Percentiles rank a stretch among this genome's conserved stretches.
Conservation (phyloP, 1,284 basidiomycete species). For the Mycocalia duriaeana region DNA sequence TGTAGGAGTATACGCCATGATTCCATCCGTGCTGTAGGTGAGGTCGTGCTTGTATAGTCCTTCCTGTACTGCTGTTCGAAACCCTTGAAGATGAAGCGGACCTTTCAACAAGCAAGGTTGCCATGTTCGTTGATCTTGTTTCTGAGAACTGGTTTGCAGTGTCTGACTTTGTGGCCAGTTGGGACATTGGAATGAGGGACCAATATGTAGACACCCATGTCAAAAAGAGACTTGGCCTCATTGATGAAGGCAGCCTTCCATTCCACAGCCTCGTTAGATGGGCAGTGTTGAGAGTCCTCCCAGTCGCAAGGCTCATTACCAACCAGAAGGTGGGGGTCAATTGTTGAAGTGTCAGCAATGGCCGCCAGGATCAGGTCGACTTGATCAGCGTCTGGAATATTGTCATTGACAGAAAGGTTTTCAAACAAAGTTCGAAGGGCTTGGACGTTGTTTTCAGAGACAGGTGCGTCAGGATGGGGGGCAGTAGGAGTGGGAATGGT, state of each 20-base stretch:
- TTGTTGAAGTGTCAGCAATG: not conserved
- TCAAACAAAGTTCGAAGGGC: not conserved
- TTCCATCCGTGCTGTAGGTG: slow-evolving; percentile 34
- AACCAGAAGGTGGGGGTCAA: not conserved
- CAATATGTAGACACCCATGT: slow-evolving; percentile 23
- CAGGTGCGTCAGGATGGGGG: too few relatives aligned
- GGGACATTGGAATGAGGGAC: slow-evolving; percentile 19
- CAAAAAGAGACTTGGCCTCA: slow-evolving; percentile 16
- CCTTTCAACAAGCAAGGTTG: slow-evolving; percentile 28
- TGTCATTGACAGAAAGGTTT: not conserved
- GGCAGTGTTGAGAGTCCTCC: slow-evolving; percentile 1
- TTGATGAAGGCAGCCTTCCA: slow-evolving; percentile 9
- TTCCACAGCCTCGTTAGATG: not conserved
- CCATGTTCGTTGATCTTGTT: slow-evolving; percentile 29
- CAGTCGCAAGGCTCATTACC: not conserved
- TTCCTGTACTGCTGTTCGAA: slow-evolving; percentile 34
- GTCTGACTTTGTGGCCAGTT: slow-evolving; percentile 13
- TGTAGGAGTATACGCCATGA: slow-evolving; percentile 32
- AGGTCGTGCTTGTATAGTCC: slow-evolving; percentile 38
- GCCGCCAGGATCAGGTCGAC: not conserved
- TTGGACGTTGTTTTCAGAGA: not conserved
- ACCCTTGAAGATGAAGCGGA: slow-evolving; percentile 31
- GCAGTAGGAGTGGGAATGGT: too few relatives aligned
- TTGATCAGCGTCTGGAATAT: too few relatives aligned
- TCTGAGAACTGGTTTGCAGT: slow-evolving; percentile 23